A percentile compares a stretch with the other conserved stretches of the same genome.
phyloP scores from a whole-genome alignment of 1,284 basidiomycete species.

The Pascua guehoae region DNA sequence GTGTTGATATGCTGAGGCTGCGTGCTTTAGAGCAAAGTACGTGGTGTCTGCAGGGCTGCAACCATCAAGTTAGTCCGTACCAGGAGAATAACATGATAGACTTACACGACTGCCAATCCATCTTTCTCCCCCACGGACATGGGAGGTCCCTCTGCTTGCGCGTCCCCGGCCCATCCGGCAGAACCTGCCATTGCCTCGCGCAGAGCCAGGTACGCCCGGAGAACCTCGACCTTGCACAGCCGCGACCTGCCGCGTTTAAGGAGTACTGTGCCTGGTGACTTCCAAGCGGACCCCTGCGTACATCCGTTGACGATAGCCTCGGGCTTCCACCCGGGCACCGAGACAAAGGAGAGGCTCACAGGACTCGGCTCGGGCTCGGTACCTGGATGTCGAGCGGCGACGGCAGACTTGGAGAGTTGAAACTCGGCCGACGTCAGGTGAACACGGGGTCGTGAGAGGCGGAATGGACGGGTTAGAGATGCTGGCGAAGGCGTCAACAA shows the following conservation, averaged over 20 bases:
- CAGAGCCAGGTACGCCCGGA: constrained; percentile 49
- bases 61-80: too few species aligned
- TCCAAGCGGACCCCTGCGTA: constrained; percentile 28
- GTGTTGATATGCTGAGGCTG: constrained; percentile 50
- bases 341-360: constrained; percentile 11
- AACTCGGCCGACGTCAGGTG: constrained; percentile 54
- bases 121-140: too few species aligned
- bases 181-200: constrained; percentile 12
- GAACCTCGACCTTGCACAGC: constrained; percentile 47
- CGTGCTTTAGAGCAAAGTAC: constrained; percentile 50
- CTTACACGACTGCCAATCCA: too few species aligned
- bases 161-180: too few species aligned
- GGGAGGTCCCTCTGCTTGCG: too few species aligned
- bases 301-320: constrained; percentile 42
- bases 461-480: too few species aligned
- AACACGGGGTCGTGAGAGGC: constrained; percentile 35
- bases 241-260: constrained; percentile 25
- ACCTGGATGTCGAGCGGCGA: not conserved
- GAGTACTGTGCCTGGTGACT: constrained; percentile 25
- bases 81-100: too few species aligned
- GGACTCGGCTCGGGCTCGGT: not conserved
- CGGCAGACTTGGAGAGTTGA: not conserved
- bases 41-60: constrained; percentile 20
- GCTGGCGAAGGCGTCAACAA: too few species aligned
- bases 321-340: constrained; percentile 58